Percentiles rank a stretch among this genome's conserved stretches.
Conservation (phyloP, 1,284 basidiomycete species). For the Melanopsichium pennsylvanicum region DNA sequence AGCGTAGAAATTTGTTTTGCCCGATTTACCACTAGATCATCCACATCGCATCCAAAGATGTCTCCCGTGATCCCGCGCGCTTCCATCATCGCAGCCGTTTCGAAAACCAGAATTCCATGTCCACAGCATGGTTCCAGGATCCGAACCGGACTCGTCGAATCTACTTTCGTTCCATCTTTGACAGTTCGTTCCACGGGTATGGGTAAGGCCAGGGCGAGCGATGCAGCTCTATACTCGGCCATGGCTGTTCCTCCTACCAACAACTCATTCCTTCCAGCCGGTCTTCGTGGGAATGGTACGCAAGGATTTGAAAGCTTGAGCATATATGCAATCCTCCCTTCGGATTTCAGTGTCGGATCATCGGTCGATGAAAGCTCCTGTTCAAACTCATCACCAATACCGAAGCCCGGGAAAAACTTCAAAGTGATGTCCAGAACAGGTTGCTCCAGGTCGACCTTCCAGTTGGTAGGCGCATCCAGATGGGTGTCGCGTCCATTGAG, state of each 20-base stretch:
- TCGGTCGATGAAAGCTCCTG: conserved; percentile 22
- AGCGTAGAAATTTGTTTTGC: conserved; percentile 22
- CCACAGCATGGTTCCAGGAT: conserved; percentile 50
- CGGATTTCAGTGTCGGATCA: conserved; percentile 16
- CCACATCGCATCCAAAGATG: conserved; percentile 38
- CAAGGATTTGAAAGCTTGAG: conserved; percentile 25
- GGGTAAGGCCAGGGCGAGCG: conserved; percentile 33
- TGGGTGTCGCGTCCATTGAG: conserved; percentile 30
- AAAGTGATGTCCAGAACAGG: conserved; percentile 42
- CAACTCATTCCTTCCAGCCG: conserved; percentile 27
- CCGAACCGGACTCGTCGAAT: conserved; percentile 2
- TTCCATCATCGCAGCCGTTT: conserved; percentile 42
- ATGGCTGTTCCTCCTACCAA: conserved; percentile 42
- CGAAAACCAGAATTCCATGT: conserved; percentile 37
- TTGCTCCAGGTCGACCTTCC: conserved; percentile 42
- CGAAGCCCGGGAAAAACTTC: conserved; percentile 47
- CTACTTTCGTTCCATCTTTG: conserved; percentile 6
- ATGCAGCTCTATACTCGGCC: conserved; percentile 42
- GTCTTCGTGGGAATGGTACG: conserved; percentile 7
- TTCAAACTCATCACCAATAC: conserved; percentile 44
- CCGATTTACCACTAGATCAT: conserved; percentile 22
- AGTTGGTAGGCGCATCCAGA: background rate
- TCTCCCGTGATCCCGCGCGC: conserved; percentile 23
- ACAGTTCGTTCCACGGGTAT: conserved; percentile 15
- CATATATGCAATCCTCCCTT: conserved; percentile 40